Evolutionary conservation across 2,329 filamentous ascomycete genomes (phyloP).

Genomic region (Xylaria sp.): DNA sequence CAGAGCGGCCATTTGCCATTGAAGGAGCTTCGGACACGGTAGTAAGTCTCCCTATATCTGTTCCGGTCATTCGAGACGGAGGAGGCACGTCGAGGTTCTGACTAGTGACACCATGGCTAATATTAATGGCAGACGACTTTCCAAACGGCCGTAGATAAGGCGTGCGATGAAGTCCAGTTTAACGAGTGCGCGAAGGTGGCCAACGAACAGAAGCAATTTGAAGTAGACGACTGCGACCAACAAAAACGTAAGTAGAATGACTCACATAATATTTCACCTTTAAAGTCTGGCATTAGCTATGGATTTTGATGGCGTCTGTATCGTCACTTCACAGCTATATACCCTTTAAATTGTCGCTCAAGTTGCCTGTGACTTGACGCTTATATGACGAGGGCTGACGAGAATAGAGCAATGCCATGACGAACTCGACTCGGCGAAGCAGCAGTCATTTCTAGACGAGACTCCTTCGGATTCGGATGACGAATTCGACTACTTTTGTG

Average conservation of each 20-base stretch:
- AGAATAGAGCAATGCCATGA: constrained; percentile 19
- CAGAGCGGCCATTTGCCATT: constrained; percentile 12
- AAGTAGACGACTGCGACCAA: constrained; percentile 52
- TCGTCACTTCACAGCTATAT: too few species aligned
- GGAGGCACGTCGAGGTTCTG: background rate
- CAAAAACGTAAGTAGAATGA: constrained; percentile 52
- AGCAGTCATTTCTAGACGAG: too few species aligned
- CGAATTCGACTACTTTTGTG: too few species aligned
- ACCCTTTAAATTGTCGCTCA: too few species aligned
- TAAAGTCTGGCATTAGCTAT: too few species aligned
- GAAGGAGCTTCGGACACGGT: background rate
- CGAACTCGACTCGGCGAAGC: constrained; percentile 13
- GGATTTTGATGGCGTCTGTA: background rate
- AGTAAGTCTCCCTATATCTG: constrained; percentile 3
- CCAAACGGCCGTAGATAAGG: constrained; percentile 47
- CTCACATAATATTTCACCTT: too few species aligned
- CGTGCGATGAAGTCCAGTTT: constrained; percentile 55
- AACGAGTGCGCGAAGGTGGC: constrained; percentile 52
- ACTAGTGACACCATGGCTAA: background rate
- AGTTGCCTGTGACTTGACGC: background rate
- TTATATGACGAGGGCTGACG: constrained; percentile 7
- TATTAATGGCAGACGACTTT: constrained; percentile 47
- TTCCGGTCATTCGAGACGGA: background rate
- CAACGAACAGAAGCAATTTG: constrained; percentile 45
- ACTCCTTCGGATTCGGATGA: too few species aligned